Evolutionary conservation across 306 rosid species (phyloP), one percentile per base, ranked within the genome.

Genomic region (Prunus davidiana): DNA sequence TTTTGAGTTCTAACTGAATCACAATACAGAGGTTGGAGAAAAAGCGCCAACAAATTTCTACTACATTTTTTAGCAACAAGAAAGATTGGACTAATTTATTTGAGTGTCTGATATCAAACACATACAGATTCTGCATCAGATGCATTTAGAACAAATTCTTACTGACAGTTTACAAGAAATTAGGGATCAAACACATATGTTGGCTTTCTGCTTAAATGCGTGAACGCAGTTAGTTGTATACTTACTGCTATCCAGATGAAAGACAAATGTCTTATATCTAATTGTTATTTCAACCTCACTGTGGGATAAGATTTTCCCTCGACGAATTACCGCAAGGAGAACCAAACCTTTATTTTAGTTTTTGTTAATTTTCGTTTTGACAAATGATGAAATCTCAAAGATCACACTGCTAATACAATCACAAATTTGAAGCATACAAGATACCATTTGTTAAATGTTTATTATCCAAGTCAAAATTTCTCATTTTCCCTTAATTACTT

Each of bases 1-100:
- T 41, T 76, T 77, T 34, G 8, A 82, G 45, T 73, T 81, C 58
- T 52, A 43, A 34, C 69, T 12, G 72, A 74, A 81, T 58, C 77
- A 64, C 71, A 22, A 76, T 6, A 19, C 50, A 27, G 2, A 9
- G 30, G 8, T 3, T 22, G 73, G 13, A 65, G n/a, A 14, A 41
- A 64, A 25, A 51, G 56, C 38, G 2, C 51, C 45, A 25, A 38
- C 54, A 52, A 20, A 3, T n/a, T 30, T 57, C 30, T 30, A 73
- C 18, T 2, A 8, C 27, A 45, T 56, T 3, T 52, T 57, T 22
- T 32, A 12, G 65, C 50, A 38, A 10, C 38, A 19, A 38, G 27
- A 64, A 64, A 34, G 49, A 64, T 60, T 16, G 45, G 32, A 74
- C 64, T 50, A 30, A 24, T 60, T n/a, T 58, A 20, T 46, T 30